Percentiles rank a stretch among this genome's conserved stretches.
phyloP scores from a whole-genome alignment of 306 rosid genomes.

The Cajanus cajan region DNA sequence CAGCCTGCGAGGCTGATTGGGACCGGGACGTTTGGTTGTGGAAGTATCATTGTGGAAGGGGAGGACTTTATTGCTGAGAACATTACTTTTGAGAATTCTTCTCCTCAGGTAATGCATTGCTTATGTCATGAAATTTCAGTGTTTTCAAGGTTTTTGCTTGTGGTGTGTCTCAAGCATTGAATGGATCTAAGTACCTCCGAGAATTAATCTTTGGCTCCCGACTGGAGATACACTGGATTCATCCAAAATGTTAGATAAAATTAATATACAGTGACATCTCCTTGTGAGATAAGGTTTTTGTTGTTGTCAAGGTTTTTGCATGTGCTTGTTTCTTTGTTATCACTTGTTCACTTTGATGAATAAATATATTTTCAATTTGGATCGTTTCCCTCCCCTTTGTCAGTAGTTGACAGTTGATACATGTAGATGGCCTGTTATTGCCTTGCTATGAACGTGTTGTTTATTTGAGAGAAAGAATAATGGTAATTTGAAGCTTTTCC shows the following conservation, averaged over 20 bases:
- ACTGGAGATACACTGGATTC: no score
- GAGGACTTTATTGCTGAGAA: conserved; percentile 97
- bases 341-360: conserved; percentile 1
- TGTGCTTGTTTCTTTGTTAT: conserved; percentile 31
- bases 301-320: neutral
- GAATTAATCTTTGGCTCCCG: no score
- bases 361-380: neutral
- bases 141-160: conserved; percentile 33
- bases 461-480: neutral
- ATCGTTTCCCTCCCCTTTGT: neutral
- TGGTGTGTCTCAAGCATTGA: neutral
- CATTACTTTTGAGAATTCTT: conserved; percentile 81
- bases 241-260: no score
- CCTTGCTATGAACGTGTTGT: neutral
- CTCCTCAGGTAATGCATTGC: conserved; percentile 70
- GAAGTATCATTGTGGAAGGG: conserved; percentile 88
- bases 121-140: neutral
- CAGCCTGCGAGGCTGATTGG: conserved; percentile 81
- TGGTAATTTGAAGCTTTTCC: conserved; percentile 2
- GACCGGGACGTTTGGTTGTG: conserved; percentile 97
- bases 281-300: no score
- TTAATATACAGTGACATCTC: no score
- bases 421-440: neutral
- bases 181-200: no score
- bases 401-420: conserved; percentile 2